Conservation (phyloP, 352 stramenopile genomes). For the Pythium apleroticum region DNA sequence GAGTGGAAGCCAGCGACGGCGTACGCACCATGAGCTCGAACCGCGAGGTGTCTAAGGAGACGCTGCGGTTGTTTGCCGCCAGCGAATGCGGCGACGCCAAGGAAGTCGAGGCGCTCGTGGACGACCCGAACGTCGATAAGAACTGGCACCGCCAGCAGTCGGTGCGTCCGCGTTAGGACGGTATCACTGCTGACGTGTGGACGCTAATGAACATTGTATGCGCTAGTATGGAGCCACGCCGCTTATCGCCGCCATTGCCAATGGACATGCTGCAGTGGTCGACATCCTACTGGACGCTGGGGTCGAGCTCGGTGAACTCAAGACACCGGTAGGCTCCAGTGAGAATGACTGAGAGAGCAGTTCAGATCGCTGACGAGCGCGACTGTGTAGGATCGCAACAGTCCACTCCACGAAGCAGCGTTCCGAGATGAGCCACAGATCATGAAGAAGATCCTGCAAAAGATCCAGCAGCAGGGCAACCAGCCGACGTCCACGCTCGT, state of each 20-base stretch:
- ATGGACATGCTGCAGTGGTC: conserved; percentile 55
- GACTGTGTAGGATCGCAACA: conserved; percentile 80
- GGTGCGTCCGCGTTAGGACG: conserved; percentile 26
- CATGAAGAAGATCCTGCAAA: conserved; percentile 46
- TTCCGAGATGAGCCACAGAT: conserved; percentile 55
- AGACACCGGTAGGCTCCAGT: conserved; percentile 53
- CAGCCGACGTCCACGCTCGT: conserved; percentile 41
- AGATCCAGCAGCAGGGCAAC: conserved; percentile 46
- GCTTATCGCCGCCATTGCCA: conserved; percentile 65
- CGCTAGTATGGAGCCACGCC: conserved; percentile 69
- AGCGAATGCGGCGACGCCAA: conserved; percentile 54
- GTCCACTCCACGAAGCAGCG: conserved; percentile 67
- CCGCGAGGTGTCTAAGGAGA: conserved; percentile 54
- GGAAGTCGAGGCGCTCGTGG: conserved; percentile 42
- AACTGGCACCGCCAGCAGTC: conserved; percentile 75
- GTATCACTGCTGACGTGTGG: neutral
- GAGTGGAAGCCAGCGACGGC: neutral
- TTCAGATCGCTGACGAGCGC: too few relatives aligned
- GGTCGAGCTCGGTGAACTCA: conserved; percentile 59
- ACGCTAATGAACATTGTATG: neutral
- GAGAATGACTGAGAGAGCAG: too few relatives aligned
- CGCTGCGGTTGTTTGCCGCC: conserved; percentile 56
- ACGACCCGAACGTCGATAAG: conserved; percentile 47
- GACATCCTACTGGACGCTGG: conserved; percentile 55
- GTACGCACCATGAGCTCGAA: conserved; percentile 58